phyloP scores from a whole-genome alignment of 192 early-diverging fungal species.

The Globomyces pollinis-pini region DNA sequence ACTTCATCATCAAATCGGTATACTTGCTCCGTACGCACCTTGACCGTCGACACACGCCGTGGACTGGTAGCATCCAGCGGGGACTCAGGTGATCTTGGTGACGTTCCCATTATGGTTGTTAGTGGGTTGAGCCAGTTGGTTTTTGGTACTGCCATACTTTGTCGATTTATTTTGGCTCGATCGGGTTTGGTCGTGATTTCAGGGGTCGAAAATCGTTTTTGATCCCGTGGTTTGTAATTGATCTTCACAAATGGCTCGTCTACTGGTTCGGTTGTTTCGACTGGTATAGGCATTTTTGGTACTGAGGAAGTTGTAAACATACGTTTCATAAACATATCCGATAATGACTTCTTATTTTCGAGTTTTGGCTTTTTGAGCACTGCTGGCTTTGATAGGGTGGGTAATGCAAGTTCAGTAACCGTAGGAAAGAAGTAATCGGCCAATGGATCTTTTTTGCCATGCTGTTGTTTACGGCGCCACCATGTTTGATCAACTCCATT shows the following conservation, averaged over 20 bases:
- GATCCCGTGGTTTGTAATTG: no score
- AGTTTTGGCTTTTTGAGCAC: not conserved
- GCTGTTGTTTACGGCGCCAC: slow-evolving; percentile 5
- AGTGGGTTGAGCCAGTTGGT: slow-evolving; percentile 1
- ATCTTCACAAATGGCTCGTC: no score
- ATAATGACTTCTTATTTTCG: not conserved
- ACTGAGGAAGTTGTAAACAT: not conserved
- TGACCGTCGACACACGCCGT: not conserved
- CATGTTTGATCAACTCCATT: slow-evolving; percentile 17
- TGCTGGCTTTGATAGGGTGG: not conserved
- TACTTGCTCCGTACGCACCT: not conserved
- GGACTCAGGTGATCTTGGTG: not conserved
- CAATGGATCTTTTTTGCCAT: not conserved
- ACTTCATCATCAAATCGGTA: slow-evolving; percentile 2
- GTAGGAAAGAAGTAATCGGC: not conserved
- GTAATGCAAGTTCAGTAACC: not conserved
- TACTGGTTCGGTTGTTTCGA: not conserved
- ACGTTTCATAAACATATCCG: not conserved
- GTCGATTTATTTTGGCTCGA: not conserved
- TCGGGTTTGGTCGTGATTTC: not conserved
- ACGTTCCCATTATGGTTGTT: not conserved
- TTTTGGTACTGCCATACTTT: not conserved
- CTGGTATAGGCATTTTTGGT: not conserved
- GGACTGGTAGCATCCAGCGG: not conserved
- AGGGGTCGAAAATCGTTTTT: no score